Conservation (phyloP, 179 eudicot genomes). For the Carnegiea gigantea region DNA sequence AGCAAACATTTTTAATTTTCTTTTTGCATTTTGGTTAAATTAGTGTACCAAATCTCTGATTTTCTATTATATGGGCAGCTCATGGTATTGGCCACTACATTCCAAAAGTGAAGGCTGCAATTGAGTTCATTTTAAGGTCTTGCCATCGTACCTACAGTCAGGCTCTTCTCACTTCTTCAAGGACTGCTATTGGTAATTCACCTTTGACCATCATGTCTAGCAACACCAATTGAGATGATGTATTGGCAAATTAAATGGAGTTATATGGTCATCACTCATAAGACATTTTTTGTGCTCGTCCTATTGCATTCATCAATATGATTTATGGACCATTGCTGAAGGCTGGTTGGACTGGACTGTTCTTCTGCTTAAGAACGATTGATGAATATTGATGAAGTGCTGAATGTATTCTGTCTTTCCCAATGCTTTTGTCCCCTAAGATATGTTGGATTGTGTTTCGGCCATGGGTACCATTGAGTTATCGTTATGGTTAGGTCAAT, state of each 20-base stretch:
- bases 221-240: conserved; percentile 3
- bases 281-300: background rate
- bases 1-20: background rate
- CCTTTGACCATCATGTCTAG: background rate
- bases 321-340: background rate
- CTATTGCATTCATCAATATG: background rate
- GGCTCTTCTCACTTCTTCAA: conserved; percentile 96
- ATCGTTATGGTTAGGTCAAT: background rate
- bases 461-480: no score
- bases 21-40: conserved; percentile 7
- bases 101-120: conserved; percentile 97
- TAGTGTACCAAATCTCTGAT: conserved; percentile 5
- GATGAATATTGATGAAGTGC: background rate
- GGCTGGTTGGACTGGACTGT: background rate
- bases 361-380: background rate
- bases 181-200: conserved; percentile 72
- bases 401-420: background rate
- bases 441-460: no score
- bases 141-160: conserved; percentile 85
- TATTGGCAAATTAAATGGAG: conserved; percentile 2
- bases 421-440: background rate
- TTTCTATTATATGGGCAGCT: conserved; percentile 49
- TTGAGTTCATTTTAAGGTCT: conserved; percentile 85
- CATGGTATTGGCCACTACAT: conserved; percentile 92
- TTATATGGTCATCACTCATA: background rate